Percentiles rank a stretch among this genome's conserved stretches.
Evolutionary conservation across 768 basidiomycete genomes (phyloP).

Genomic region (Tylopilus intermedius): DNA sequence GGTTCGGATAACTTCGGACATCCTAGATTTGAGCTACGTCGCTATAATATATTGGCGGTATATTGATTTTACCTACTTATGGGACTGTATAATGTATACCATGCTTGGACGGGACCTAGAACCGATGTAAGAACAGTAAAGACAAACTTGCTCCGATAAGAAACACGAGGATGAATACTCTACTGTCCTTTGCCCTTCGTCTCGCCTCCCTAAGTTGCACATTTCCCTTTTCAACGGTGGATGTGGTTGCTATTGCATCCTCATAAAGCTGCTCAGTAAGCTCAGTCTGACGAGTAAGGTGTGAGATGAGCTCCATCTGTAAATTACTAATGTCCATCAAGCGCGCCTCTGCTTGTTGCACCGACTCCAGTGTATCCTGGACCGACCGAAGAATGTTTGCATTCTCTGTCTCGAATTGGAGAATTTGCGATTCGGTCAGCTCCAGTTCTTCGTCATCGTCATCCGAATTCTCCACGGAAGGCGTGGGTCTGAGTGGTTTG

Average conservation of each 20-base stretch:
- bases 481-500: slow-evolving; percentile 26
- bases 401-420: slow-evolving; percentile 92
- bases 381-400: slow-evolving; percentile 78
- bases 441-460: slow-evolving; percentile 79
- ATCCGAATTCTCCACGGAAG: slow-evolving; percentile 40
- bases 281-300: slow-evolving; percentile 86
- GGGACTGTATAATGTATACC: slow-evolving; percentile 4
- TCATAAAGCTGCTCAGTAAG: slow-evolving; percentile 91
- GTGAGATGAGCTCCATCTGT: slow-evolving; percentile 86
- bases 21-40: background rate
- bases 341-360: slow-evolving; percentile 88
- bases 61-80: background rate
- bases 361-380: slow-evolving; percentile 80
- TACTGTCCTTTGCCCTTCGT: slow-evolving; percentile 77
- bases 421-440: slow-evolving; percentile 80
- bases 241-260: slow-evolving; percentile 85
- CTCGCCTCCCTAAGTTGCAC: slow-evolving; percentile 85
- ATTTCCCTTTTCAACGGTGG: slow-evolving; percentile 85
- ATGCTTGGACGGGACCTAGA: slow-evolving; percentile 39
- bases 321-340: slow-evolving; percentile 89
- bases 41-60: background rate
- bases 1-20: background rate
- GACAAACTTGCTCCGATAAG: slow-evolving; percentile 88
- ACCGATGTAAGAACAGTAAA: slow-evolving; percentile 89
- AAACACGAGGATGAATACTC: slow-evolving; percentile 88